Conservation (phyloP, 2,329 filamentous ascomycete species). For the Penicillium hordei region DNA sequence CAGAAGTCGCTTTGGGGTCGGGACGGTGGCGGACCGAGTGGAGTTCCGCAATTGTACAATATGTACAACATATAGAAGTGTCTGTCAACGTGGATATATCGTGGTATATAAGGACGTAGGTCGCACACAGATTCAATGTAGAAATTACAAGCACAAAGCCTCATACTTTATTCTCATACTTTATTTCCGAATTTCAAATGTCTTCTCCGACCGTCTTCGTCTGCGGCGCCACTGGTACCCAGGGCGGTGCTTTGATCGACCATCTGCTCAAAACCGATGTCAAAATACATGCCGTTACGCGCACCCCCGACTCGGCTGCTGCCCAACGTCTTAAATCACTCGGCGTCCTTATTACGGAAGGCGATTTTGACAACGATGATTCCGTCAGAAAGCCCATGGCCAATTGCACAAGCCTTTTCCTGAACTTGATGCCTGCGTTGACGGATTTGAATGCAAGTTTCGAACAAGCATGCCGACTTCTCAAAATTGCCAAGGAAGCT, state of each 20-base stretch:
- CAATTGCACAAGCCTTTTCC: slow-evolving; percentile 33
- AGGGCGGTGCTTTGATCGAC: slow-evolving; percentile 30
- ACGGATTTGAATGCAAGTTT: slow-evolving; percentile 21
- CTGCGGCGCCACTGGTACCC: slow-evolving; percentile 34
- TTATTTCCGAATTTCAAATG: slow-evolving; percentile 11
- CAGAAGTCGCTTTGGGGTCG: background rate
- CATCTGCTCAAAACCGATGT: slow-evolving; percentile 30
- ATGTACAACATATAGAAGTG: too few species aligned
- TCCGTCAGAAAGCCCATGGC: slow-evolving; percentile 29
- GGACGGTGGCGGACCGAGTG: background rate
- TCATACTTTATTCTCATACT: background rate
- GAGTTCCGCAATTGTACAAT: background rate
- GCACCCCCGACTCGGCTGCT: slow-evolving; percentile 24
- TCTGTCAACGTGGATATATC: background rate
- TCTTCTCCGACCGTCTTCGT: slow-evolving; percentile 25
- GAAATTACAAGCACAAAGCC: background rate
- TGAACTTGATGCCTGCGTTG: slow-evolving; percentile 24
- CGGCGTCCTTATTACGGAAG: slow-evolving; percentile 33
- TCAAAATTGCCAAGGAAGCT: slow-evolving; percentile 27
- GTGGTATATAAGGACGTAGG: background rate
- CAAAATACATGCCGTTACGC: slow-evolving; percentile 34
- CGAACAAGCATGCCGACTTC: slow-evolving; percentile 27
- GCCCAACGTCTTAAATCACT: slow-evolving; percentile 27
- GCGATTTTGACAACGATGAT: slow-evolving; percentile 28
- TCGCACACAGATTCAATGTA: background rate